Conservation (phyloP, 306 rosid species). For the Quercus robur region DNA sequence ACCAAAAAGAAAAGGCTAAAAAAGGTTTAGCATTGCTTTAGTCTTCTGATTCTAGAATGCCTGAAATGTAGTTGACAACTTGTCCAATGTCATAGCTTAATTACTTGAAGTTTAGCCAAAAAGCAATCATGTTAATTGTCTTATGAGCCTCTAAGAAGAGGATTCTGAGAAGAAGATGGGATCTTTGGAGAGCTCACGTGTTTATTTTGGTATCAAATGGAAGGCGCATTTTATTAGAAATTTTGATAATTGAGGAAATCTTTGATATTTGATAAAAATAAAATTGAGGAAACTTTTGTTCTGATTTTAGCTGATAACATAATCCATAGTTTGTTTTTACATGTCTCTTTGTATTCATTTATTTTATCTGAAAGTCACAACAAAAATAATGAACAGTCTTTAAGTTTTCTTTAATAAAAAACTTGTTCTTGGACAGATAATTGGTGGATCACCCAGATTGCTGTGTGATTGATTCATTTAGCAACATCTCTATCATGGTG, state of each 20-base stretch:
- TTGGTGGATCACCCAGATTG: slow-evolving; percentile 52
- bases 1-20: background rate
- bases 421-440: slow-evolving; percentile 33
- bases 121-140: background rate
- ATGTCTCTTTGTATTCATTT: no score
- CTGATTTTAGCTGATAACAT: no score
- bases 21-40: background rate
- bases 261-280: no score
- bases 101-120: background rate
- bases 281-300: no score
- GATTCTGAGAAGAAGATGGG: background rate
- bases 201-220: background rate
- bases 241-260: no score
- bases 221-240: no score
- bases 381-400: background rate
- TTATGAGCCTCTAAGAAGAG: background rate
- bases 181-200: background rate
- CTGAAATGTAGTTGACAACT: background rate
- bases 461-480: slow-evolving; percentile 76
- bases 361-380: no score
- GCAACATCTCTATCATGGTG: slow-evolving; percentile 25
- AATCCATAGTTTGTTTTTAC: no score
- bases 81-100: background rate
- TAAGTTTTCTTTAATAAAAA: background rate
- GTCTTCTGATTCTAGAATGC: background rate